Percentiles rank a stretch among this genome's conserved stretches.
phyloP scores from a whole-genome alignment of 768 basidiomycete species.

The Leccinum pellstonianum region DNA sequence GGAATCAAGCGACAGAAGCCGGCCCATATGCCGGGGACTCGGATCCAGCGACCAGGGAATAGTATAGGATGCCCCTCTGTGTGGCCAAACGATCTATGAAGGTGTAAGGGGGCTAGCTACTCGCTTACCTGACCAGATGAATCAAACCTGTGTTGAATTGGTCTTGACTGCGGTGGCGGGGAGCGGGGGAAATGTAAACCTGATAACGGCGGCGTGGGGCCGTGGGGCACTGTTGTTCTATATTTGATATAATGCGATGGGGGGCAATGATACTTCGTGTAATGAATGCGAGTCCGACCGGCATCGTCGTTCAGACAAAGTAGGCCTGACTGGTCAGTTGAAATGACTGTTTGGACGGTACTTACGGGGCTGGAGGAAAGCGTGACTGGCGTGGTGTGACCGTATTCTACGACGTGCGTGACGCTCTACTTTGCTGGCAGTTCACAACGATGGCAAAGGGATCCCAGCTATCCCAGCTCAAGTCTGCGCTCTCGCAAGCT shows the following conservation, averaged over 20 bases:
- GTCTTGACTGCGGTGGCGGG: not conserved
- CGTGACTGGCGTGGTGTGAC: not conserved
- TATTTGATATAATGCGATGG: not conserved
- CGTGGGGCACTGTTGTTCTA: not conserved
- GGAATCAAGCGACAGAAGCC: not conserved
- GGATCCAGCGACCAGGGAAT: not conserved
- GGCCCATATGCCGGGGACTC: not conserved
- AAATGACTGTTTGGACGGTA: not conserved
- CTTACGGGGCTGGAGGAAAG: not conserved
- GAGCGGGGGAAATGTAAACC: not conserved
- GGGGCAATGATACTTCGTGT: not conserved
- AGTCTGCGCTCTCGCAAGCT: conserved; percentile 74
- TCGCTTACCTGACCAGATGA: not conserved
- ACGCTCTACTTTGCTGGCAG: too few species aligned
- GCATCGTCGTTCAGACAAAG: not conserved
- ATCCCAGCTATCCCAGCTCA: conserved; percentile 90
- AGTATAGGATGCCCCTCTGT: not conserved
- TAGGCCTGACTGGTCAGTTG: not conserved
- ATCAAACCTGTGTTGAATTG: conserved; percentile 3
- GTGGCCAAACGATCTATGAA: not conserved
- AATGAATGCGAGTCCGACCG: not conserved
- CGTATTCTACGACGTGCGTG: conserved; percentile 2
- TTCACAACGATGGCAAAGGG: conserved; percentile 58
- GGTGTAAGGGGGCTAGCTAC: not conserved
- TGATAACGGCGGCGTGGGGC: not conserved